These are phyloP conservation scores for Chrysanthemum seticuspe DNA, from an alignment of 129 eudicot species.

Conservation along the genomic window DNA sequence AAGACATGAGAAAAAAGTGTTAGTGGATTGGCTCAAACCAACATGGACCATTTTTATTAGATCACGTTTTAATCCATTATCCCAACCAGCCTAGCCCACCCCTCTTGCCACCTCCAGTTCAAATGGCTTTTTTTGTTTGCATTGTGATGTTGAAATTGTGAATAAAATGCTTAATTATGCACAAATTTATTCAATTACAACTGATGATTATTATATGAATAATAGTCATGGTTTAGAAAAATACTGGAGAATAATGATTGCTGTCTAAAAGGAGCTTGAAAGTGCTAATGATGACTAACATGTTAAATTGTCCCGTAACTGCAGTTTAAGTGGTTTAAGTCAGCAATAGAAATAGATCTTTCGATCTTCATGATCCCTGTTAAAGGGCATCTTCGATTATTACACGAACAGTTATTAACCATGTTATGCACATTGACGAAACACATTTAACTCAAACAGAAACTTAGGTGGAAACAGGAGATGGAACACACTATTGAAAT, in stretches of 20 bases:
- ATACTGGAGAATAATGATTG: constrained; percentile 1
- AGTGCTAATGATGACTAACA: constrained; percentile 47
- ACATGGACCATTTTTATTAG: too few species aligned
- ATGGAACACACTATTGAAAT: constrained; percentile 51
- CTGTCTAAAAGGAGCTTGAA: constrained; percentile 8
- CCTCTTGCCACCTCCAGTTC: too few species aligned
- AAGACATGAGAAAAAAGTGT: too few species aligned
- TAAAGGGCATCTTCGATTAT: constrained; percentile 17
- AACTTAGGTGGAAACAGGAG: constrained; percentile 17
- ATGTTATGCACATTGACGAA: constrained; percentile 15
- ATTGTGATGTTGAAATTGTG: too few species aligned
- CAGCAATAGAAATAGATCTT: constrained; percentile 40
- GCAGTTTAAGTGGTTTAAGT: constrained; percentile 47
- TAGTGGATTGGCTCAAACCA: too few species aligned
- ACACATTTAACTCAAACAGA: constrained; percentile 15
- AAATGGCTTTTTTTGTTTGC: too few species aligned
- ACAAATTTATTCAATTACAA: too few species aligned
- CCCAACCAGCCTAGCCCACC: too few species aligned
- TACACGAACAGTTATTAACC: constrained; percentile 16
- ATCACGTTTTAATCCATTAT: too few species aligned
- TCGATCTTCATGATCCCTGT: constrained; percentile 67
- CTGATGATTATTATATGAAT: neutral
- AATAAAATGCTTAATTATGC: too few species aligned
- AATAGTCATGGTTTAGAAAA: constrained; percentile 8
- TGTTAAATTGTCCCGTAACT: constrained; percentile 55